A percentile compares a stretch with the other conserved stretches of the same genome.
phyloP scores from a whole-genome alignment of 768 basidiomycete species.

The Tubosaeta brunneosetosa region DNA sequence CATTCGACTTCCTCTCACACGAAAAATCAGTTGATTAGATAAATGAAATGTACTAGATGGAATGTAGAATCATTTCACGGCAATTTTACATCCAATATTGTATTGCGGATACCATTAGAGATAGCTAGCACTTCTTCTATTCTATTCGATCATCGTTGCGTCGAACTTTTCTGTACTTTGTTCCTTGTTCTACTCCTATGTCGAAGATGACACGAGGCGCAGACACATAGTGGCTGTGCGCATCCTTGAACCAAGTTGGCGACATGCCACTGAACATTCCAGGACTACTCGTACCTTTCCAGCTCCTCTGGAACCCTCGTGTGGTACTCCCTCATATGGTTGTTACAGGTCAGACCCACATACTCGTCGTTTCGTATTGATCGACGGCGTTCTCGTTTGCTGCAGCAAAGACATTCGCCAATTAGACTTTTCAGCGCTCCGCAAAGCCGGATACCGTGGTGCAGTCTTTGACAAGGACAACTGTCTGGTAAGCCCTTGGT shows the following conservation, averaged over 20 bases:
- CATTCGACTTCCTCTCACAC: no score
- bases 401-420: slow-evolving; percentile 77
- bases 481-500: slow-evolving; percentile 62
- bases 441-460: slow-evolving; percentile 76
- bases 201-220: no score
- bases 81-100: no score
- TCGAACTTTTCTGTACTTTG: no score
- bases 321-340: slow-evolving; percentile 60
- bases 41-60: no score
- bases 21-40: no score
- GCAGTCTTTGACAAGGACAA: slow-evolving; percentile 98
- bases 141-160: no score
- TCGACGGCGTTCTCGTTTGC: slow-evolving; percentile 10
- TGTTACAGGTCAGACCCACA: slow-evolving; percentile 53
- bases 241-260: not conserved
- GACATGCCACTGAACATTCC: slow-evolving; percentile 72
- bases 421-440: slow-evolving; percentile 70
- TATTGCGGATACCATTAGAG: no score
- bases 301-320: slow-evolving; percentile 63
- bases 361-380: not conserved
- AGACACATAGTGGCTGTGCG: not conserved
- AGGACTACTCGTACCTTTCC: slow-evolving; percentile 64
- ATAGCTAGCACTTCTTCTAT: no score
- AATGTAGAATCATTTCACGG: no score
- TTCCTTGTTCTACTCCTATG: no score